Evolutionary conservation across 176 grass and related monocot species (phyloP).

Genomic region (Triticum timopheevii): DNA sequence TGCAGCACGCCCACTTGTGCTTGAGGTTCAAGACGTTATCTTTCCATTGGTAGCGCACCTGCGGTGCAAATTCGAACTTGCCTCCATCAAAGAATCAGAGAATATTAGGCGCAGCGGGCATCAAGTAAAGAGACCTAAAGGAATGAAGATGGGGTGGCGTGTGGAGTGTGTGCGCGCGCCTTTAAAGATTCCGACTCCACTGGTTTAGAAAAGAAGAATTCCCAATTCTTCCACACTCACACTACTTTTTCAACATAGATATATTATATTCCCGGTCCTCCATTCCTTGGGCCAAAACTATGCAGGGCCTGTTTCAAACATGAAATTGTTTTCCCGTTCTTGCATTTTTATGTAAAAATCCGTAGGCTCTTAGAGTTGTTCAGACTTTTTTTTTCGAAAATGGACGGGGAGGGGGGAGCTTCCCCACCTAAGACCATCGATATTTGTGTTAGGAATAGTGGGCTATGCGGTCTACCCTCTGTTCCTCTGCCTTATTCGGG

Average conservation of each 20-base stretch:
- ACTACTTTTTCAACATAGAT: neutral
- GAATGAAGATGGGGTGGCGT: neutral
- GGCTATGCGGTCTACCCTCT: too few species aligned
- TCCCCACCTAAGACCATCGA: too few species aligned
- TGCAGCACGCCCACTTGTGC: neutral
- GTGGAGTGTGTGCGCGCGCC: neutral
- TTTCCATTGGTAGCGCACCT: neutral
- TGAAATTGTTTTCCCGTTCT: too few species aligned
- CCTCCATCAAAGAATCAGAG: neutral
- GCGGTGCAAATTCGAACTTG: conserved; percentile 7
- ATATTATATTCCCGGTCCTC: neutral
- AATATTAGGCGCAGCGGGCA: conserved; percentile 10
- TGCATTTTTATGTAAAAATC: too few species aligned
- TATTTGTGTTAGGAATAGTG: too few species aligned
- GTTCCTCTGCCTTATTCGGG: too few species aligned
- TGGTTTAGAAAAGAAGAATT: neutral
- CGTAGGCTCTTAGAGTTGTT: too few species aligned
- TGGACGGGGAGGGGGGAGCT: too few species aligned
- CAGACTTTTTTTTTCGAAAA: too few species aligned
- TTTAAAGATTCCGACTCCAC: conserved; percentile 7
- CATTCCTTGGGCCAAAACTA: too few species aligned
- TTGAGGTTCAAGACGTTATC: conserved; percentile 4
- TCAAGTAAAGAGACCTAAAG: neutral
- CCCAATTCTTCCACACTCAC: neutral
- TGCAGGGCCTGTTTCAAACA: too few species aligned